These are phyloP conservation scores for Sordariomycetes sp. DNA, from an alignment of 2,329 filamentous ascomycete species.

Conservation along the genomic window DNA sequence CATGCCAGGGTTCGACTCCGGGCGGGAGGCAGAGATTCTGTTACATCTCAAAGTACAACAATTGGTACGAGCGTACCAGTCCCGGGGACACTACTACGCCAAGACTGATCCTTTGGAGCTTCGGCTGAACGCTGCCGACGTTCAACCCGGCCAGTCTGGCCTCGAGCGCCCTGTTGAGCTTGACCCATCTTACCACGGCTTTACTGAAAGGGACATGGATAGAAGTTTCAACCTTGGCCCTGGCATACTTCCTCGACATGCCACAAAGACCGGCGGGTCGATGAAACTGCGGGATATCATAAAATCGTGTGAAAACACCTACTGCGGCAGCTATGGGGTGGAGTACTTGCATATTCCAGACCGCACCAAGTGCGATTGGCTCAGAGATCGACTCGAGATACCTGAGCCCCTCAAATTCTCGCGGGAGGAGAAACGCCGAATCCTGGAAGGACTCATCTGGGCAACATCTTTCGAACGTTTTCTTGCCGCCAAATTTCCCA, in stretches of 20 bases:
- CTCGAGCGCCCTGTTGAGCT: constrained; percentile 89
- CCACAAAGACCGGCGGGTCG: constrained; percentile 77
- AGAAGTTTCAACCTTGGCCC: constrained; percentile 86
- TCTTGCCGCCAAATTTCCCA: constrained; percentile 93
- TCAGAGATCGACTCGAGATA: constrained; percentile 88
- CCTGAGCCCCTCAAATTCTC: constrained; percentile 94
- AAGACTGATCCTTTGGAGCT: constrained; percentile 95
- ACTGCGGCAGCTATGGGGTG: constrained; percentile 93
- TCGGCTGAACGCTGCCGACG: constrained; percentile 29
- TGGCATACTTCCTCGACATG: constrained; percentile 90
- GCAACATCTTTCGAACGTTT: constrained; percentile 95
- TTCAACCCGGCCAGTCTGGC: constrained; percentile 77
- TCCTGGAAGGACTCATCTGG: constrained; percentile 96
- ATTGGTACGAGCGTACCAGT: constrained; percentile 93
- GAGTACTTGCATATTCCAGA: constrained; percentile 99
- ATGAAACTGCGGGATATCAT: constrained; percentile 97
- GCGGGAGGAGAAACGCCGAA: constrained; percentile 94
- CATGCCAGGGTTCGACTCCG: constrained; percentile 35
- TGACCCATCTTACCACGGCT: constrained; percentile 85
- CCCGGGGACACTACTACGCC: constrained; percentile 95
- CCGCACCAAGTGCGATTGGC: constrained; percentile 95
- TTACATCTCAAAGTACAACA: constrained; percentile 94
- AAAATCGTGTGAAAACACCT: constrained; percentile 83
- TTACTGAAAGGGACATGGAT: constrained; percentile 88
- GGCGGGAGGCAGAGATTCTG: neutral